phyloP scores from a whole-genome alignment of 768 basidiomycete genomes.

The Mycena rosella region DNA sequence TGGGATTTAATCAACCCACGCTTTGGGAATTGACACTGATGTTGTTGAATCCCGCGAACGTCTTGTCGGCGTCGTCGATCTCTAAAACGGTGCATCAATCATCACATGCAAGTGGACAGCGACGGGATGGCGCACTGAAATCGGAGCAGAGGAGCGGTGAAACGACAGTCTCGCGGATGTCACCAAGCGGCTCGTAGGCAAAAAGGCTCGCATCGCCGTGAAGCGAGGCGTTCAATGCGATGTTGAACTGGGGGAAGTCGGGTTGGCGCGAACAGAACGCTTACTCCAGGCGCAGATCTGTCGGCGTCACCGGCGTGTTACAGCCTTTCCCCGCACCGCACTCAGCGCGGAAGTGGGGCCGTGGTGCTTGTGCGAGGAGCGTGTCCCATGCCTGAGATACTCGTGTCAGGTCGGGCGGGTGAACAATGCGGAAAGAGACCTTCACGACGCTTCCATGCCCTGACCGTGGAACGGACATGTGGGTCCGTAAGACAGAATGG shows the following conservation, averaged over 20 bases:
- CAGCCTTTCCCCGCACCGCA: conserved; percentile 9
- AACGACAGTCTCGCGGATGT: conserved; percentile 18
- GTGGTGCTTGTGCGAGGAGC: too few relatives aligned
- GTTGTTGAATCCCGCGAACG: too few relatives aligned
- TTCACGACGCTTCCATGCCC: conserved; percentile 52
- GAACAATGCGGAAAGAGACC: conserved; percentile 26
- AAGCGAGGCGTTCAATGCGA: conserved; percentile 10
- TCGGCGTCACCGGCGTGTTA: conserved; percentile 20
- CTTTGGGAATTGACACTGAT: too few relatives aligned
- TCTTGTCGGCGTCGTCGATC: too few relatives aligned
- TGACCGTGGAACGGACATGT: conserved; percentile 36
- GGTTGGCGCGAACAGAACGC: not conserved
- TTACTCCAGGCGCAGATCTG: conserved; percentile 4
- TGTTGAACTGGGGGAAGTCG: conserved; percentile 25
- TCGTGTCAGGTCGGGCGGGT: conserved; percentile 9
- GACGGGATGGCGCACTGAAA: too few relatives aligned
- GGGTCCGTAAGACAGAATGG: conserved; percentile 34
- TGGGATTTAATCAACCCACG: too few relatives aligned
- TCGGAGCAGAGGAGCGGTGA: too few relatives aligned
- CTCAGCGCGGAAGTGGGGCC: conserved; percentile 7
- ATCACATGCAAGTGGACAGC: too few relatives aligned
- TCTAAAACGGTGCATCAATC: too few relatives aligned
- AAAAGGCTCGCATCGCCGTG: conserved; percentile 20
- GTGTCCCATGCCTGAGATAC: too few relatives aligned
- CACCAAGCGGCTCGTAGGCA: conserved; percentile 3